A percentile compares a stretch with the other conserved stretches of the same genome.
These are phyloP conservation scores for Ogataea saltuana DNA, from an alignment of 805 yeast species.

Conservation along the genomic window DNA sequence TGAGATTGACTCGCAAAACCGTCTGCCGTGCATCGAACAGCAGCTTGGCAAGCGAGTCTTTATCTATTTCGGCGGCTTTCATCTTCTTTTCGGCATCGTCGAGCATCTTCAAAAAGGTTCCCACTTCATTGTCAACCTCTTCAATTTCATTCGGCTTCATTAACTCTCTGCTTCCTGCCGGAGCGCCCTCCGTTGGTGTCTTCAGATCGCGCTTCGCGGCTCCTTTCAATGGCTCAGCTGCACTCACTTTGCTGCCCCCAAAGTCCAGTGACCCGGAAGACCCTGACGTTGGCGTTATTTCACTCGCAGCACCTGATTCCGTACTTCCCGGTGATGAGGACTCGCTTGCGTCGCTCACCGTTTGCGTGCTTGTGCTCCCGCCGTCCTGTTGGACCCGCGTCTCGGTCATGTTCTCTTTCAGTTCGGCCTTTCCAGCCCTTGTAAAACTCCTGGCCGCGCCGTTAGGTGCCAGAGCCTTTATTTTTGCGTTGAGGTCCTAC, in stretches of 20 bases:
- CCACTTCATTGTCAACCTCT: slow-evolving; percentile 23
- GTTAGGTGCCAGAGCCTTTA: too few relatives aligned
- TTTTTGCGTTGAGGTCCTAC: too few relatives aligned
- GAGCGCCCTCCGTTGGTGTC: slow-evolving; percentile 3
- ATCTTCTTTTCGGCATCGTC: slow-evolving; percentile 8
- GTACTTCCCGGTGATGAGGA: slow-evolving; percentile 1
- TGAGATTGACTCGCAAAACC: slow-evolving; percentile 33
- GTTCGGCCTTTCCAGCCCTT: background rate
- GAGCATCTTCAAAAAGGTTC: slow-evolving; percentile 11
- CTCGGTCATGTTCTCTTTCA: background rate
- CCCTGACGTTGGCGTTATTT: slow-evolving; percentile 15
- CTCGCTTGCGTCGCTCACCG: slow-evolving; percentile 1
- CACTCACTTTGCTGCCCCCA: background rate
- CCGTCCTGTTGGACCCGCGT: slow-evolving; percentile 3
- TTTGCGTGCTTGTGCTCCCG: background rate
- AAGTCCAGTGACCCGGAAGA: background rate
- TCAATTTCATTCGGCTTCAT: slow-evolving; percentile 20
- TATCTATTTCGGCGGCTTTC: slow-evolving; percentile 1
- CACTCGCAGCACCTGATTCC: slow-evolving; percentile 9
- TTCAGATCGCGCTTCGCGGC: slow-evolving; percentile 1
- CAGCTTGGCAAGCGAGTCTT: slow-evolving; percentile 7
- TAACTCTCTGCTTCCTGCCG: too few relatives aligned
- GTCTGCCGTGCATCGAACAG: slow-evolving; percentile 22
- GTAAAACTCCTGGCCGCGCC: background rate
- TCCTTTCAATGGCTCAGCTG: background rate